Conservation (phyloP, 768 basidiomycete species). For the Leccinum uliginosum region DNA sequence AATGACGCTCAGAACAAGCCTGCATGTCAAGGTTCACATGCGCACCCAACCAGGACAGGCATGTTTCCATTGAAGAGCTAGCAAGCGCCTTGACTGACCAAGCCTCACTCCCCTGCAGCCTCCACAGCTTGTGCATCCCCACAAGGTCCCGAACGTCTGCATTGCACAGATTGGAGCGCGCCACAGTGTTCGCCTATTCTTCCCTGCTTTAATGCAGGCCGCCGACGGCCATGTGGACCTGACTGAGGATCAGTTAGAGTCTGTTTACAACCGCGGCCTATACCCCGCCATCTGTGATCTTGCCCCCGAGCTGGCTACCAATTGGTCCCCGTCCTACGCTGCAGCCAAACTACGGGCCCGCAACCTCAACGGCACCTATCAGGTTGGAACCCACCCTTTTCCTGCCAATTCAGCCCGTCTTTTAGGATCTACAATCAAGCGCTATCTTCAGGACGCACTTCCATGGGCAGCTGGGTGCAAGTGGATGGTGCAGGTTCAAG, state of each 20-base stretch:
- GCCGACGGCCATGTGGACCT: neutral
- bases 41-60: neutral
- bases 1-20: neutral
- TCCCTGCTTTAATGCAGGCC: constrained; percentile 2
- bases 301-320: constrained; percentile 1
- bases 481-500: constrained; percentile 8
- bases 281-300: constrained; percentile 1
- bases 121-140: neutral
- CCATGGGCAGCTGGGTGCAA: neutral
- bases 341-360: neutral
- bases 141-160: constrained; percentile 6
- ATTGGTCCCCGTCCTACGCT: constrained; percentile 3
- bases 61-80: neutral
- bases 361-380: constrained; percentile 2
- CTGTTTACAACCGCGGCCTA: neutral
- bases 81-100: neutral
- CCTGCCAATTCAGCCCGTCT: neutral
- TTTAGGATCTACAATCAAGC: neutral
- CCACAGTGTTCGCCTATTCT: neutral
- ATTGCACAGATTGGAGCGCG: constrained; percentile 1
- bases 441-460: neutral
- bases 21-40: neutral
- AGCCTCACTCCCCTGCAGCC: neutral
- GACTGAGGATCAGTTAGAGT: neutral
- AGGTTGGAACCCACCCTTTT: neutral